Conservation (phyloP, 495 filamentous ascomycete genomes). For the Penicillium canariense region DNA sequence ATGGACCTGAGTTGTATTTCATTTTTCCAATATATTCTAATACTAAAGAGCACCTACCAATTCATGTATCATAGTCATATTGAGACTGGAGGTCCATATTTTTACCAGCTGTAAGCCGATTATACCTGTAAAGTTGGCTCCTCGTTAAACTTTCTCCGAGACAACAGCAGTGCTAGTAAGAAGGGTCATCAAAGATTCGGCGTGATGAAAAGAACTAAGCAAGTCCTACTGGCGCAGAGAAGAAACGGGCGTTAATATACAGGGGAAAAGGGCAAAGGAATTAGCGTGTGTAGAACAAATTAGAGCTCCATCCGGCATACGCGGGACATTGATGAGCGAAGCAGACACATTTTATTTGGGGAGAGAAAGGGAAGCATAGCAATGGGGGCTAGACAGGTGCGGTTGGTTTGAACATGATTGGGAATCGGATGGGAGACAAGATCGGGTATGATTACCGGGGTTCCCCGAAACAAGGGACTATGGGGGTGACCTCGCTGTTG, state of each 20-base stretch:
- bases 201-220: neutral
- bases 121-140: too few species aligned
- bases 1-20: too few species aligned
- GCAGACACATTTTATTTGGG: neutral
- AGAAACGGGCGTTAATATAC: neutral
- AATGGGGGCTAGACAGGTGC: neutral
- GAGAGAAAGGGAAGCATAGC: neutral
- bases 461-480: neutral
- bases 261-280: neutral
- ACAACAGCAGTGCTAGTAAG: too few species aligned
- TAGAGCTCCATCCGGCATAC: neutral
- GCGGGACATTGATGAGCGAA: neutral
- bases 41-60: constrained; percentile 22
- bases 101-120: too few species aligned
- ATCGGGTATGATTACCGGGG: neutral
- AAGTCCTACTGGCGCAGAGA: neutral
- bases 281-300: neutral
- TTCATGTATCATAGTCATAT: constrained; percentile 25
- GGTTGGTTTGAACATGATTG: neutral
- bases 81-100: neutral
- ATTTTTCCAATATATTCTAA: too few species aligned
- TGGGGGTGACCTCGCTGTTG: too few species aligned
- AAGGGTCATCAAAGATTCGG: neutral
- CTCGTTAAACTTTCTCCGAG: too few species aligned
- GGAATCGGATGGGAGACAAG: neutral